phyloP scores from a whole-genome alignment of 805 yeast species.

The Cyberlindnera americana region DNA sequence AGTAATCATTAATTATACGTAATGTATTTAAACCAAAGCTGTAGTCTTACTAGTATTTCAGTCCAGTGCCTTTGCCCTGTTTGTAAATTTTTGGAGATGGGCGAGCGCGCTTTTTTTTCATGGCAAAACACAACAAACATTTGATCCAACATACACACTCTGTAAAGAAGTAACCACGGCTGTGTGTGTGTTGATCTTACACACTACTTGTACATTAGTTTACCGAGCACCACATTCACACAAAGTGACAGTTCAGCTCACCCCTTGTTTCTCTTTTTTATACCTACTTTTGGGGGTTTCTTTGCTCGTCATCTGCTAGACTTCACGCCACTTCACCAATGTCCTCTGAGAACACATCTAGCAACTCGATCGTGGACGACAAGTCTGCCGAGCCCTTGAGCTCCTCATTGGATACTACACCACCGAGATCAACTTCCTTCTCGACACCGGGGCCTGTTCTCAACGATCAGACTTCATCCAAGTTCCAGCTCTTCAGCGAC shows the following conservation, averaged over 20 bases:
- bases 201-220: too few relatives aligned
- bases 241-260: too few relatives aligned
- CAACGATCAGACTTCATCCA: constrained; percentile 13
- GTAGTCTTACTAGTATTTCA: neutral
- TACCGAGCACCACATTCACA: too few relatives aligned
- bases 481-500: constrained; percentile 21
- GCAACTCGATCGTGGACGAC: constrained; percentile 16
- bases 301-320: too few relatives aligned
- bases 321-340: too few relatives aligned
- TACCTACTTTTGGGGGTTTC: too few relatives aligned
- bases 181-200: neutral
- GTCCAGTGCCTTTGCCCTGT: too few relatives aligned
- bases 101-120: neutral
- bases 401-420: constrained; percentile 14
- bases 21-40: constrained; percentile 1
- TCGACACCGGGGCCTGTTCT: constrained; percentile 16
- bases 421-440: constrained; percentile 18
- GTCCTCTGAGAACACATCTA: constrained; percentile 21
- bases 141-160: neutral
- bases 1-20: constrained; percentile 9
- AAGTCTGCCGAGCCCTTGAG: constrained; percentile 14
- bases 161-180: neutral
- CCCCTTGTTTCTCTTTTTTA: too few relatives aligned
- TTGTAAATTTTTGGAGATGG: too few relatives aligned
- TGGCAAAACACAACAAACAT: neutral